Conservation (phyloP, 2,329 filamentous ascomycete species). For the Phymatotrichopsis omnivora region DNA sequence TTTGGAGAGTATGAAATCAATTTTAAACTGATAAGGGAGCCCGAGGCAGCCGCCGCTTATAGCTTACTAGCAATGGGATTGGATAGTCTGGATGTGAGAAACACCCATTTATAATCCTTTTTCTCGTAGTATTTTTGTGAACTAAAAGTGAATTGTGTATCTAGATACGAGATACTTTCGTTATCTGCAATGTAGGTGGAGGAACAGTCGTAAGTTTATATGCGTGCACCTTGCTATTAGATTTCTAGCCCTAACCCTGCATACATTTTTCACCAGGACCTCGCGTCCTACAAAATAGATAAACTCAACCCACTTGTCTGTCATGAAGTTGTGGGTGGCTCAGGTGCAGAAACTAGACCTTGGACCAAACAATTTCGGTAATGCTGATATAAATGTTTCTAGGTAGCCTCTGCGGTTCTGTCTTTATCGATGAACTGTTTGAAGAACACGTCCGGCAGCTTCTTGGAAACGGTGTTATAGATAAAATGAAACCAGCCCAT, state of each 20-base stretch:
- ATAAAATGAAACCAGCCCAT: conserved; percentile 1
- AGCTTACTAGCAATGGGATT: conserved; percentile 27
- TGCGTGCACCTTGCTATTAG: too few relatives aligned
- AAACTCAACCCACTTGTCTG: too few relatives aligned
- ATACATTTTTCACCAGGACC: too few relatives aligned
- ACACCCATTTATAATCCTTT: not conserved
- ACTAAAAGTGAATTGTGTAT: not conserved
- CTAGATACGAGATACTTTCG: conserved; percentile 39
- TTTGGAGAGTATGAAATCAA: conserved; percentile 50
- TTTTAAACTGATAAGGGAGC: conserved; percentile 29
- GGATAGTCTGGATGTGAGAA: conserved; percentile 21
- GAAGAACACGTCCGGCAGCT: conserved; percentile 1
- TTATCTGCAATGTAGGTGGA: conserved; percentile 47
- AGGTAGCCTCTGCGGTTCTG: conserved; percentile 37
- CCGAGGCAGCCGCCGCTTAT: conserved; percentile 30
- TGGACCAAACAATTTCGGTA: too few relatives aligned
- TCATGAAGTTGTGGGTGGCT: too few relatives aligned
- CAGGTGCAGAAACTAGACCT: too few relatives aligned
- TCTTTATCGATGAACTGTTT: conserved; percentile 21
- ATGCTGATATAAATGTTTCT: too few relatives aligned
- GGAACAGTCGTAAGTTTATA: conserved; percentile 38
- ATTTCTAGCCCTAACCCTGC: too few relatives aligned
- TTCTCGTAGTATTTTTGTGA: too few relatives aligned
- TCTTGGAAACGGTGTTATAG: not conserved
- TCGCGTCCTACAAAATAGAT: too few relatives aligned